Conservation (phyloP, 495 filamentous ascomycete species). For the Cercophora sp. region DNA sequence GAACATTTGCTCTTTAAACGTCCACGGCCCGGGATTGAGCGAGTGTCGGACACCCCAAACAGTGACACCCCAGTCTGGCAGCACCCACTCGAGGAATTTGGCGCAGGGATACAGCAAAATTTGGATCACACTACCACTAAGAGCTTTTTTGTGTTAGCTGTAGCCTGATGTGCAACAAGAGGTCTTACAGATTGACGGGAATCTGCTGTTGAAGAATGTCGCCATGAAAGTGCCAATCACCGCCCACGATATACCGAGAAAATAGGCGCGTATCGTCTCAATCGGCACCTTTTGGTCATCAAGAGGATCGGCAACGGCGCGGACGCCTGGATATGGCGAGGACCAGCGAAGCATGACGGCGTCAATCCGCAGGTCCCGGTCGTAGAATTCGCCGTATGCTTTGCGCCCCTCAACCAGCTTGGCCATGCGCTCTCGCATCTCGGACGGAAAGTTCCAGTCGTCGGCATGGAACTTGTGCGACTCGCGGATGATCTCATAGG, state of each 20-base stretch:
- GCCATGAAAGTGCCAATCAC: constrained; percentile 35
- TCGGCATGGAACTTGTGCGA: constrained; percentile 30
- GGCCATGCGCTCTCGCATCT: constrained; percentile 32
- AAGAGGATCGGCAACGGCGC: constrained; percentile 36
- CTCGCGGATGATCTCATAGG: constrained; percentile 29
- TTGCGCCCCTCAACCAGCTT: constrained; percentile 27
- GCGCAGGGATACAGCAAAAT: constrained; percentile 38
- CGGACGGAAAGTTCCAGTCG: constrained; percentile 38
- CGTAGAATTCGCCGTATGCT: constrained; percentile 34
- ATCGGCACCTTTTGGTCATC: constrained; percentile 31
- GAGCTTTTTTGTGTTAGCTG: constrained; percentile 12
- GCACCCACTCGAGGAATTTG: constrained; percentile 25
- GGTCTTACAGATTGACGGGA: constrained; percentile 30
- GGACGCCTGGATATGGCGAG: constrained; percentile 46
- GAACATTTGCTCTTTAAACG: constrained; percentile 45
- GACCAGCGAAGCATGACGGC: constrained; percentile 36
- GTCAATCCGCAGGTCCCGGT: constrained; percentile 35
- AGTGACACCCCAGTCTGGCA: constrained; percentile 31
- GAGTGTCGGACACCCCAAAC: constrained; percentile 26
- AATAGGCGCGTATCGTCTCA: constrained; percentile 38
- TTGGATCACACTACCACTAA: constrained; percentile 35
- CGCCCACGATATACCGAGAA: constrained; percentile 38
- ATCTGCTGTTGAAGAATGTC: constrained; percentile 39
- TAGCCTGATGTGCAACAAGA: not conserved
- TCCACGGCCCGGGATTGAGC: constrained; percentile 42